phyloP scores from a whole-genome alignment of 805 yeast species.

The Lipomyces yamadae region DNA sequence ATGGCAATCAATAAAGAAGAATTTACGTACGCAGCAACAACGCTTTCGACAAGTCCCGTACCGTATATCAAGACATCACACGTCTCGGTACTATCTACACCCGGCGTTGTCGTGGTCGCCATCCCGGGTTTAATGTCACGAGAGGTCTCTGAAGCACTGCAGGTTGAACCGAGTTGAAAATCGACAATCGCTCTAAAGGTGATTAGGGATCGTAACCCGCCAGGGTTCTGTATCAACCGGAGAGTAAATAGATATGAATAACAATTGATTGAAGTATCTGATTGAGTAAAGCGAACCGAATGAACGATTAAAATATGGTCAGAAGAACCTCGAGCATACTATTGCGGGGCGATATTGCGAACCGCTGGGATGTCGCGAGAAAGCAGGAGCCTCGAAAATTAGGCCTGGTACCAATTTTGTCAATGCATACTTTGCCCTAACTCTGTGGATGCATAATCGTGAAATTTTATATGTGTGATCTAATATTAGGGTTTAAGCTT shows the following conservation, averaged over 20 bases:
- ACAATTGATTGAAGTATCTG: not conserved
- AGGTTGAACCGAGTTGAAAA: no score
- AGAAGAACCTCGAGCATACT: not conserved
- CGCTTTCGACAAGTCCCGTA: constrained; percentile 86
- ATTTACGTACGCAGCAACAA: constrained; percentile 68
- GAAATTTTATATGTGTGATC: not conserved
- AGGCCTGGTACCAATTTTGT: not conserved
- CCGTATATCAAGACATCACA: constrained; percentile 92
- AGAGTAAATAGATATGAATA: not conserved
- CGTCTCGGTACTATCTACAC: constrained; percentile 53
- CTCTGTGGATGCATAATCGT: not conserved
- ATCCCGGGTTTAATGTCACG: not conserved
- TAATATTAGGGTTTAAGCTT: not conserved
- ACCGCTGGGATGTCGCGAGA: not conserved
- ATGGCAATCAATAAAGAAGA: not conserved
- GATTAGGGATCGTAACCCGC: not conserved
- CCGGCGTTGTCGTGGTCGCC: constrained; percentile 10
- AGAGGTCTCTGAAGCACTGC: no score
- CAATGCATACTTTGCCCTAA: not conserved
- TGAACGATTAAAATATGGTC: not conserved
- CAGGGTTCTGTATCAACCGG: not conserved
- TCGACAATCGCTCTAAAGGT: not conserved
- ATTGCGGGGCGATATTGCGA: not conserved
- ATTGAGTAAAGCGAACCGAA: not conserved
- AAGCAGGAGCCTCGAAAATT: no score